Conservation (phyloP, 192 early-diverging fungal genomes). For the Endogone sp. region DNA sequence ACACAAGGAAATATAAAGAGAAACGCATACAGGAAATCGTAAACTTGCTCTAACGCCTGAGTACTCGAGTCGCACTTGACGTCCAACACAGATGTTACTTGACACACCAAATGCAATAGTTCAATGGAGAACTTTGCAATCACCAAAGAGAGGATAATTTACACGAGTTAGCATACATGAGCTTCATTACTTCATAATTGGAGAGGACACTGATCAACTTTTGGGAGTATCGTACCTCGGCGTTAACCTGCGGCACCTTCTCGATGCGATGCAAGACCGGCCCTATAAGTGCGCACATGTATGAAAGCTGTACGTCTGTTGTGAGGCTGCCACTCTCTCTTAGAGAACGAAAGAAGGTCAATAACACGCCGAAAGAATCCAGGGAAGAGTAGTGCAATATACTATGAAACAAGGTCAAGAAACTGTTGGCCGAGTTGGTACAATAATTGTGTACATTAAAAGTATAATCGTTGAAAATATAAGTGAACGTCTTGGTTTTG, state of each 20-base stretch:
- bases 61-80: conserved; percentile 35
- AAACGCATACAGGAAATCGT: conserved; percentile 48
- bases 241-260: conserved; percentile 40
- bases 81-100: conserved; percentile 38
- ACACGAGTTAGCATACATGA: no score
- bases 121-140: conserved; percentile 43
- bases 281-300: conserved; percentile 66
- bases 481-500: conserved; percentile 44
- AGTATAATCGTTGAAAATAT: conserved; percentile 53
- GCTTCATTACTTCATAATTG: no score
- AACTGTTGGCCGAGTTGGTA: conserved; percentile 67
- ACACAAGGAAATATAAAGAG: not conserved
- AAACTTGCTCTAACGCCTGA: conserved; percentile 41
- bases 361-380: conserved; percentile 51
- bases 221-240: conserved; percentile 23
- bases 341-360: conserved; percentile 39
- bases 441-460: conserved; percentile 61
- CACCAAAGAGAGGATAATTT: conserved; percentile 1
- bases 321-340: conserved; percentile 35
- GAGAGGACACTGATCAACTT: no score
- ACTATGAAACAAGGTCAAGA: conserved; percentile 68
- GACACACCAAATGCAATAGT: conserved; percentile 37
- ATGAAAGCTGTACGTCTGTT: conserved; percentile 70
- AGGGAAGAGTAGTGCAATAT: conserved; percentile 70
- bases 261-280: conserved; percentile 71